These are phyloP conservation scores for Aspergillus texensis DNA, from an alignment of 2,329 filamentous ascomycete species.

Conservation along the genomic window DNA sequence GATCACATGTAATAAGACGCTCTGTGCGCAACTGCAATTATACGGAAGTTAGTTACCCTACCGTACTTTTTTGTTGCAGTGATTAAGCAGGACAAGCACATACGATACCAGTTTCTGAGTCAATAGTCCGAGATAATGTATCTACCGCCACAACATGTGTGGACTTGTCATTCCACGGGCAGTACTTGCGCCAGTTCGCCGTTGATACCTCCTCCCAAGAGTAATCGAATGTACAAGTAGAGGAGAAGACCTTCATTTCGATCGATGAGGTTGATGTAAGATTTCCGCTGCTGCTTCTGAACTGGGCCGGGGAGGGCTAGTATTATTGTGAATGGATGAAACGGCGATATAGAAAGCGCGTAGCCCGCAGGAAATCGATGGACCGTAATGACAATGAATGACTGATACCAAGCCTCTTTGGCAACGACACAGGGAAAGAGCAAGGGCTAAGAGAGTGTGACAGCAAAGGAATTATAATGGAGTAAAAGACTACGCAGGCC, in stretches of 20 bases:
- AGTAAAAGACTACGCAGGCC: background rate
- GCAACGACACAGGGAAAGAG: background rate
- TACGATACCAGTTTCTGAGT: conserved; percentile 67
- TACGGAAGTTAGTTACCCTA: conserved; percentile 15
- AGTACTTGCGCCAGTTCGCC: conserved; percentile 98
- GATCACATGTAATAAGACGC: conserved; percentile 59
- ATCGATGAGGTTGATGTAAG: conserved; percentile 4
- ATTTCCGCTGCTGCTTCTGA: background rate
- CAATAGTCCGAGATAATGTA: conserved; percentile 74
- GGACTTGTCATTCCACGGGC: conserved; percentile 98
- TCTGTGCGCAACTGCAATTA: conserved; percentile 66
- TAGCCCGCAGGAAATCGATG: background rate
- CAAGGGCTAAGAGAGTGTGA: background rate
- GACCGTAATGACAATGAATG: background rate
- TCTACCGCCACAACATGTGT: conserved; percentile 95
- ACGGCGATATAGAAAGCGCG: background rate
- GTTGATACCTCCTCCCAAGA: conserved; percentile 98
- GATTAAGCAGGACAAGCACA: conserved; percentile 34
- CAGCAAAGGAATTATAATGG: background rate
- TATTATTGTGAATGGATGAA: background rate
- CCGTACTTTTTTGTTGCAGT: background rate
- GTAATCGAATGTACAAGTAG: conserved; percentile 88
- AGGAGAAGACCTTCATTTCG: conserved; percentile 93
- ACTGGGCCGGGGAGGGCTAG: background rate
- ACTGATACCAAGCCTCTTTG: background rate